phyloP scores from a whole-genome alignment of 495 filamentous ascomycete species.

The Cercophora scortea region DNA sequence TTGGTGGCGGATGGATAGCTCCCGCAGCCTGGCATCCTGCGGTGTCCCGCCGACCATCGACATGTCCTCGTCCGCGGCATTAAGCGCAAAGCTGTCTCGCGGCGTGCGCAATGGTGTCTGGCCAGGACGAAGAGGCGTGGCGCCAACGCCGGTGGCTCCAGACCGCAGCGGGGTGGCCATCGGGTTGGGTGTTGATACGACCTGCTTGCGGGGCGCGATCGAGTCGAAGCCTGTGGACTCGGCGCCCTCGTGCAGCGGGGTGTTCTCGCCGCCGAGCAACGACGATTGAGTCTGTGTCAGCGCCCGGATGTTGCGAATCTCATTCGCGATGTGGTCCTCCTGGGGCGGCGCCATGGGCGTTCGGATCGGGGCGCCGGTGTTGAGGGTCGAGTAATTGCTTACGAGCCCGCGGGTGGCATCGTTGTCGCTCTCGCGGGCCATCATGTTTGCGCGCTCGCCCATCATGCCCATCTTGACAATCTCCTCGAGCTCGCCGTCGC shows the following conservation, averaged over 20 bases:
- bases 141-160: slow-evolving; percentile 57
- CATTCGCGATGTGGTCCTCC: slow-evolving; percentile 92
- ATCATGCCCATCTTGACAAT: slow-evolving; percentile 99
- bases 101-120: slow-evolving; percentile 89
- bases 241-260: slow-evolving; percentile 71
- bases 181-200: slow-evolving; percentile 85
- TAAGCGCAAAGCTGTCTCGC: slow-evolving; percentile 81
- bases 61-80: slow-evolving; percentile 56
- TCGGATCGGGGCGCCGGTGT: slow-evolving; percentile 78
- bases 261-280: slow-evolving; percentile 88
- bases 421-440: slow-evolving; percentile 73
- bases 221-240: slow-evolving; percentile 86
- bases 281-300: slow-evolving; percentile 95
- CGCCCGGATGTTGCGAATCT: slow-evolving; percentile 89
- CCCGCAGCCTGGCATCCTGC: slow-evolving; percentile 64
- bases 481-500: slow-evolving; percentile 87
- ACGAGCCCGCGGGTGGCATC: slow-evolving; percentile 79
- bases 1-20: slow-evolving; percentile 61
- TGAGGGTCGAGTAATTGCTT: slow-evolving; percentile 73
- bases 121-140: slow-evolving; percentile 64
- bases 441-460: slow-evolving; percentile 74
- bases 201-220: slow-evolving; percentile 69
- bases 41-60: slow-evolving; percentile 70
- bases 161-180: slow-evolving; percentile 84
- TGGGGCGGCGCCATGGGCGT: slow-evolving; percentile 86